Evolutionary conservation across 2,329 filamentous ascomycete species (phyloP), one percentile per base, ranked within the genome.

Genomic region (Alternaria consortialis): DNA sequence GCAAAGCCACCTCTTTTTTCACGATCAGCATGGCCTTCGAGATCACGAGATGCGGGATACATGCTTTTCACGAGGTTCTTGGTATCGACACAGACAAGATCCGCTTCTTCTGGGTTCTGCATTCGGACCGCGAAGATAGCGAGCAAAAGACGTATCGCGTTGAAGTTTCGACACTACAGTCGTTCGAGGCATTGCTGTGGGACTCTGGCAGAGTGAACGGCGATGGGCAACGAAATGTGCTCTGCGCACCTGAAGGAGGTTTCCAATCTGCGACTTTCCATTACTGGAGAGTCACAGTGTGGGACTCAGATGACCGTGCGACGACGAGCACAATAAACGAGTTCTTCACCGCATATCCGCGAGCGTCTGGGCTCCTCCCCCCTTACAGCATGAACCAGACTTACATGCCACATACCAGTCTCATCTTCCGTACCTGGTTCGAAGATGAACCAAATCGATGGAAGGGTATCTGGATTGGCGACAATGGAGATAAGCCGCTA

Each of bases 401-500:
- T 17, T 80, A 81, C 60, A 81, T 81, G 79, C 79, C 78, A 9
- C 79, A 81, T 55, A 74, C 75, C 5, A 80, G 78, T 36, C 70
- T 81, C 12, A 81, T 81, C 56, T 81, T 81, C 57, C 74, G 78
- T 29, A 76, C 78, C 5, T 81, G 79, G 79, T 80, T 80, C n/a
- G n/a, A 80, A 62, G 76, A 81, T 39, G 75, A 78, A 58, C 63
- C 66, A 17, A 78, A 80, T 60, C 71, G 78, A 36, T 80, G 79
- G 77, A 80, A 80, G 54, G 78, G 73, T 4, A 77, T 80, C 2
- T 81, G 78, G 79, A 76, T 81, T 32, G 79, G 79, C 15, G 68
- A 81, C 50, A 76, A 78, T 32, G 72, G 76, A 25, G 79, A 81
- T 54, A 80, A 80, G 43, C 79, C 79, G 23, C 59, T 80, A 4